phyloP scores from a whole-genome alignment of 2,329 filamentous ascomycete genomes.

The Neofusicoccum laricinum region DNA sequence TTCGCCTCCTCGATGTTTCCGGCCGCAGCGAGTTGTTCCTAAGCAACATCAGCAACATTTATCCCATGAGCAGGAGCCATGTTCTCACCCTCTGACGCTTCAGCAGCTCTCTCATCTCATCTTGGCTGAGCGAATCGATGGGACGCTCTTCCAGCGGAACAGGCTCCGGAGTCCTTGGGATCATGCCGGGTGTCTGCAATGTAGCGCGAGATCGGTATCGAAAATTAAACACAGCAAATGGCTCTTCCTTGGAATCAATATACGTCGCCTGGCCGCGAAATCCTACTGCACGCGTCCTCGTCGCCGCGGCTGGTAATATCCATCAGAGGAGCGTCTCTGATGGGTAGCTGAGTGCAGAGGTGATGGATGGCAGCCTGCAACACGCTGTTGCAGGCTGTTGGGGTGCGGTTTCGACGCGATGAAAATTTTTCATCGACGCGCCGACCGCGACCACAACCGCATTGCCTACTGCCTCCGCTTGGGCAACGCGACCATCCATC shows the following conservation, averaged over 20 bases:
- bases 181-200: constrained; percentile 32
- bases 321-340: no score
- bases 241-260: constrained; percentile 18
- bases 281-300: no score
- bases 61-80: neutral
- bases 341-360: no score
- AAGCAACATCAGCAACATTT: neutral
- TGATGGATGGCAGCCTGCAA: no score
- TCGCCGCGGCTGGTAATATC: no score
- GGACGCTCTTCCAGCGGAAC: constrained; percentile 23
- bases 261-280: no score
- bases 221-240: constrained; percentile 27
- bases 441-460: no score
- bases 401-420: no score
- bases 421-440: no score
- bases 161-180: constrained; percentile 29
- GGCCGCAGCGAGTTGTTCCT: neutral
- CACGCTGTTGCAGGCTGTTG: no score
- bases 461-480: no score
- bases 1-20: neutral
- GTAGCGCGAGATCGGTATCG: constrained; percentile 28
- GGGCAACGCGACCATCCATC: no score
- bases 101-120: constrained; percentile 25
- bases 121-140: constrained; percentile 21
- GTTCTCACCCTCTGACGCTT: constrained; percentile 20